Evolutionary conservation across 2,329 filamentous ascomycete genomes (phyloP), one percentile per base, ranked within the genome.

Genomic region (Pseudocercospora fuligena): DNA sequence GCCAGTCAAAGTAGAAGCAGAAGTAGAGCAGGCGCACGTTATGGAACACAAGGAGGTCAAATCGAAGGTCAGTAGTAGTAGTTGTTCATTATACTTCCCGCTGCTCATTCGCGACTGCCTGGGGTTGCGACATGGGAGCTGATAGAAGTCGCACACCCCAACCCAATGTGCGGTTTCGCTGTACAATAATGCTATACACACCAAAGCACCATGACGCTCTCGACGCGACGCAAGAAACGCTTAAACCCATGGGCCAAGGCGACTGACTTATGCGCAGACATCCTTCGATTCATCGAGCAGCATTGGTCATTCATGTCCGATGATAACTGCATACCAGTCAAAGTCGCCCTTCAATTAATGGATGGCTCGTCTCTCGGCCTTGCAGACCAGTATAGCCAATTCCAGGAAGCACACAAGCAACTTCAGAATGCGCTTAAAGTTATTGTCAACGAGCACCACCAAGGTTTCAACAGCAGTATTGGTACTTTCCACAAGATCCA

Each of bases 401-500:
- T 99, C 78, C 86, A 92, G 76, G 85, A 90, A 71, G 93, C 92
- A 56, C 92, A 97, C 78, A 85, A 89, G 70, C 92, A 95, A 77
- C 87, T 99, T n/a, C 94, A 99, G 77, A 90, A 91, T 73, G 94
- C 94, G 9, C 85, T 99, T 65, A 97, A 97, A 80, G 89, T 90
- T 36, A 97, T 99, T 73, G 95, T 99, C 27, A 97, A 99, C 79
- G 94, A 99, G 81, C 94, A 99, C 77, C 94, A 99, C 77, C 95
- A 99, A 79, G 96, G 95, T 56, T 99, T 99, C 86, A 99, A 98
- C 81, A 97, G 93, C 79, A 97, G 94, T 60, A 98, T 99, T 70
- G 95, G 94, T 79, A 98, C 94, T 21, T 99, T 98, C 77, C 96
- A 99, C 83, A 97, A 97, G 80, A 99, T 99, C 68, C 95, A 99